These are phyloP conservation scores for Lecanicillium sp. DNA, from an alignment of 2,329 filamentous ascomycete species.

Conservation along the genomic window DNA sequence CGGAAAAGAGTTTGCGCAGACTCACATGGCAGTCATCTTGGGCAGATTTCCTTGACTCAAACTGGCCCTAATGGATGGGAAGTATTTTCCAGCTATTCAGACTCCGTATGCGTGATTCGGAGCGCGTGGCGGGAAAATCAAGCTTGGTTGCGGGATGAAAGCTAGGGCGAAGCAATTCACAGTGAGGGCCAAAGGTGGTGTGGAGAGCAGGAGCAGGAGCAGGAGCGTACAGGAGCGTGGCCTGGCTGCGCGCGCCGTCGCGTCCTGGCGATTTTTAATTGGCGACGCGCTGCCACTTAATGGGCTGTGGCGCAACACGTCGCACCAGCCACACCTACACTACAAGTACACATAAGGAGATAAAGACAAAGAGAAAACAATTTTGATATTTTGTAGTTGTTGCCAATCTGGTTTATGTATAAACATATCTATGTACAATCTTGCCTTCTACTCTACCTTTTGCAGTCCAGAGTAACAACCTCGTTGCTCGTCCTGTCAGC, in stretches of 20 bases:
- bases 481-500: slow-evolving; percentile 9
- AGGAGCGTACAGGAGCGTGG: not conserved
- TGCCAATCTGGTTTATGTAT: too few relatives aligned
- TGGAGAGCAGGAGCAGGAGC: slow-evolving; percentile 3
- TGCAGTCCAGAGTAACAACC: slow-evolving; percentile 3
- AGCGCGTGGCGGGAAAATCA: not conserved
- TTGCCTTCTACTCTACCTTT: not conserved
- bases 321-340: too few relatives aligned
- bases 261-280: too few relatives aligned
- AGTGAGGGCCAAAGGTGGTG: not conserved
- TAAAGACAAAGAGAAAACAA: too few relatives aligned
- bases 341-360: too few relatives aligned
- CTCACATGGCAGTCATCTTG: slow-evolving; percentile 36
- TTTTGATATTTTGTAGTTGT: too few relatives aligned
- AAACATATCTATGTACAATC: too few relatives aligned
- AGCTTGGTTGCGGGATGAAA: slow-evolving; percentile 1
- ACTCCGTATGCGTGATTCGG: not conserved
- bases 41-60: slow-evolving; percentile 7
- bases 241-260: slow-evolving; percentile 5
- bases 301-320: too few relatives aligned
- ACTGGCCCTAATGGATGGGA: not conserved
- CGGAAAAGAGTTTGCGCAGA: slow-evolving; percentile 11
- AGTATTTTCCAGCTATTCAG: not conserved
- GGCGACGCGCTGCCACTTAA: slow-evolving; percentile 3
- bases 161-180: slow-evolving; percentile 2